These are phyloP conservation scores for Funneliformis mosseae DNA, from an alignment of 192 early-diverging fungal genomes.

Conservation along the genomic window DNA sequence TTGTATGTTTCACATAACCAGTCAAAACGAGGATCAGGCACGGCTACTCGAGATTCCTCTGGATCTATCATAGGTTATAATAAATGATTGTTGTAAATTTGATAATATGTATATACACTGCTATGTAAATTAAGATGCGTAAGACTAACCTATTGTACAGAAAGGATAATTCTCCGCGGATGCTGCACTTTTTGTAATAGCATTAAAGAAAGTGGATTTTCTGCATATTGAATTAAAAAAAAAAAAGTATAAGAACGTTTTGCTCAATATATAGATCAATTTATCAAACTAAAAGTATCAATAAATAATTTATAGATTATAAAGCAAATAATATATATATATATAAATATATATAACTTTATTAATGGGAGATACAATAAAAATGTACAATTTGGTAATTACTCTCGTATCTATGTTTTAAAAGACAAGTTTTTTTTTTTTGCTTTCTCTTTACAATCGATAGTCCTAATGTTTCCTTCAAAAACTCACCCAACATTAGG, in stretches of 20 bases:
- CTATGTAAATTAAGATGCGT: not conserved
- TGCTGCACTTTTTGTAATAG: constrained; percentile 68
- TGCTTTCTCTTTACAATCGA: too few relatives aligned
- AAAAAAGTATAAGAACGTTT: not conserved
- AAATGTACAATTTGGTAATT: too few relatives aligned
- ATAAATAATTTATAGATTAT: too few relatives aligned
- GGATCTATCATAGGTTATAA: constrained; percentile 64
- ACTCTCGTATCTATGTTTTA: too few relatives aligned
- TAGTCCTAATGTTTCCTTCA: not conserved
- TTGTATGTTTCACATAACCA: constrained; percentile 74
- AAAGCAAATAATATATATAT: too few relatives aligned
- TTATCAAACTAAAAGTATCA: too few relatives aligned
- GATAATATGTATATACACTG: not conserved
- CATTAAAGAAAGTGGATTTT: constrained; percentile 88
- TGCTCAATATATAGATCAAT: too few relatives aligned
- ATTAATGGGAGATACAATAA: too few relatives aligned
- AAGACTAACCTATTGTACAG: constrained; percentile 75
- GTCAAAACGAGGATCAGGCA: constrained; percentile 90
- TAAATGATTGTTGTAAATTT: not conserved
- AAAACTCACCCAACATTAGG: constrained; percentile 85
- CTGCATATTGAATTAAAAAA: constrained; percentile 34
- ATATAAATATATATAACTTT: too few relatives aligned
- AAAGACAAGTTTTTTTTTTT: too few relatives aligned
- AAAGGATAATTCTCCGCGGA: constrained; percentile 97
- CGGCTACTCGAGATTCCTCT: constrained; percentile 85